Evolutionary conservation across 1,139 yeast species (phyloP).

Genomic region (Suhomyces bokatorum): DNA sequence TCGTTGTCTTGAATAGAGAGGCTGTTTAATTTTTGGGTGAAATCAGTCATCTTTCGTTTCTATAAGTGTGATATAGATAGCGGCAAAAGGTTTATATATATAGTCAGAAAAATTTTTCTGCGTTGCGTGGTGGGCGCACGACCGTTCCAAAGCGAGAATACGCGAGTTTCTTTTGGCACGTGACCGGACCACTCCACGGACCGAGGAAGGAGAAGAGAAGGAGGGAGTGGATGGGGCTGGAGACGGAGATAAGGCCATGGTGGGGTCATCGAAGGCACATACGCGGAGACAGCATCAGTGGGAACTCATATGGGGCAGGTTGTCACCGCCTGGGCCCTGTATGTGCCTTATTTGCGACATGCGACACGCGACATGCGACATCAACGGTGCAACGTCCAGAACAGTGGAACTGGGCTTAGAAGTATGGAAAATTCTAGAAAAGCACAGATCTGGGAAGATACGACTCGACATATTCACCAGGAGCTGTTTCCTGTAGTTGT

Average conservation of each 20-base stretch:
- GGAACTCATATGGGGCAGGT: no score
- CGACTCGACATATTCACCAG: no score
- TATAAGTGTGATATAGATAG: conserved; percentile 2
- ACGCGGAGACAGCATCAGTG: no score
- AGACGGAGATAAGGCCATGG: not conserved
- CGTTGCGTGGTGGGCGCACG: conserved; percentile 12
- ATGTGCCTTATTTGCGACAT: not conserved
- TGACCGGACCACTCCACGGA: not conserved
- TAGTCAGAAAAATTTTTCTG: conserved; percentile 12
- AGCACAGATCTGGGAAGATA: not conserved
- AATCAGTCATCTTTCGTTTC: conserved; percentile 35
- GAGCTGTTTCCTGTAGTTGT: no score
- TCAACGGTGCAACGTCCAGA: not conserved
- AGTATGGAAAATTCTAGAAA: not conserved
- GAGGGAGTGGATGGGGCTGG: not conserved
- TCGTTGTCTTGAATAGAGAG: conserved; percentile 37
- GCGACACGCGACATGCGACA: not conserved
- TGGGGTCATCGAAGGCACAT: no score
- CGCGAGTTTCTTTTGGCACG: conserved; percentile 10
- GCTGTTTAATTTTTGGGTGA: conserved; percentile 46
- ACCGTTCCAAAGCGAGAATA: not conserved
- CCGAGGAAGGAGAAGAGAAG: not conserved
- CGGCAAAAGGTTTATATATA: conserved; percentile 10
- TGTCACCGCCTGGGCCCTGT: no score
- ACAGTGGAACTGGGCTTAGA: not conserved